Conservation (phyloP, 2,329 filamentous ascomycete genomes). For the Drechslerella coelobrocha region DNA sequence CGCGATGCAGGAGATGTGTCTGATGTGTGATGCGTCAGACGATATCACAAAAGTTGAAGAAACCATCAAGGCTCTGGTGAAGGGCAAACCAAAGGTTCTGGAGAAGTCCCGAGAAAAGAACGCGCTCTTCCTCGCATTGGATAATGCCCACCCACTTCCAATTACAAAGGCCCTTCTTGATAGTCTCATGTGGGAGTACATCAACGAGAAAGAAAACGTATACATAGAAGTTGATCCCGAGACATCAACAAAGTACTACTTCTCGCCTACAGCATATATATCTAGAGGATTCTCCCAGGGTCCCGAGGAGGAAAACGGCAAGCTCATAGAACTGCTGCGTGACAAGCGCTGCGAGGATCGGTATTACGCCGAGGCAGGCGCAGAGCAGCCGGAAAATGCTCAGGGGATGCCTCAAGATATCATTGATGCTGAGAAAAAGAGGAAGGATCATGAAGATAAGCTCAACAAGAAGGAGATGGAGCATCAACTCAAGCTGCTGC, state of each 20-base stretch:
- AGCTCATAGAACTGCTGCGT: conserved; percentile 7
- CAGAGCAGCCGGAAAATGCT: conserved; percentile 17
- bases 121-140: conserved; percentile 23
- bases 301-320: conserved; percentile 4
- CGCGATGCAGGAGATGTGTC: conserved; percentile 19
- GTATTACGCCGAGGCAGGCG: conserved; percentile 18
- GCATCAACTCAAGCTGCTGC: conserved; percentile 13
- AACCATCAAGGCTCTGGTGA: conserved; percentile 17
- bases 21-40: conserved; percentile 14
- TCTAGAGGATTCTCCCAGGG: conserved; percentile 19
- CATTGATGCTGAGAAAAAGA: conserved; percentile 18
- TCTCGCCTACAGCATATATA: conserved; percentile 14
- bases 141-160: conserved; percentile 24
- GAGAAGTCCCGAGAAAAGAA: conserved; percentile 23
- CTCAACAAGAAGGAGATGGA: conserved; percentile 16
- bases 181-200: conserved; percentile 28
- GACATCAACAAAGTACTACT: conserved; percentile 10
- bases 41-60: conserved; percentile 1
- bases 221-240: conserved; percentile 19
- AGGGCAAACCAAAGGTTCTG: conserved; percentile 19
- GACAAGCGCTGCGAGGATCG: conserved; percentile 20
- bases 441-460: conserved; percentile 19
- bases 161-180: conserved; percentile 24
- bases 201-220: conserved; percentile 22
- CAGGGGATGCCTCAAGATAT: conserved; percentile 12